These are phyloP conservation scores for Neonectria coccinea DNA, from an alignment of 2,329 filamentous ascomycete genomes.

Conservation along the genomic window DNA sequence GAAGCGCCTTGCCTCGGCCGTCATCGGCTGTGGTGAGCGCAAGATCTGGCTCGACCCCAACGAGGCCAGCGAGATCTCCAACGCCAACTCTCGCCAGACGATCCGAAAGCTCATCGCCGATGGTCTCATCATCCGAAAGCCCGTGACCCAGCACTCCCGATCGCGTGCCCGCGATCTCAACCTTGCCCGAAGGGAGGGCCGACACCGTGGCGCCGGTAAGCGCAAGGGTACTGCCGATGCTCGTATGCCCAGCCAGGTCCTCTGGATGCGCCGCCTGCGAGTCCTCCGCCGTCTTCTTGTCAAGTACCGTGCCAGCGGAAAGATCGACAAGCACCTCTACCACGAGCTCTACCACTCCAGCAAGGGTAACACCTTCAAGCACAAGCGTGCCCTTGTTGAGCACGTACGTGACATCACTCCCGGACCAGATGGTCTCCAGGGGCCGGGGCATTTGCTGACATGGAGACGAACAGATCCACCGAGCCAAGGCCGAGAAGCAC, in stretches of 20 bases:
- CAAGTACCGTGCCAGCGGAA: conserved; percentile 99
- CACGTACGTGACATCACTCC: conserved; percentile 79
- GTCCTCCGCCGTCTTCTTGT: conserved; percentile 98
- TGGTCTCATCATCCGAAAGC: conserved; percentile 99
- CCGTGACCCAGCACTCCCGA: conserved; percentile 99
- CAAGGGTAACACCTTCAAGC: conserved; percentile 99
- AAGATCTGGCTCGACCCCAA: conserved; percentile 99
- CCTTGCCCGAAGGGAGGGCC: conserved; percentile 91
- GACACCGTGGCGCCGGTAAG: conserved; percentile 99
- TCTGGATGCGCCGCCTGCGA: conserved; percentile 99
- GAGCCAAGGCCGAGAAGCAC: conserved; percentile 99
- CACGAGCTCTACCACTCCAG: conserved; percentile 99
- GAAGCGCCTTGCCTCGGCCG: conserved; percentile 99
- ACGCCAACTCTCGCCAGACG: conserved; percentile 99
- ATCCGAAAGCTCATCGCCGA: conserved; percentile 99
- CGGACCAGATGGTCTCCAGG: conserved; percentile 6
- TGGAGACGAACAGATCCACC: conserved; percentile 82
- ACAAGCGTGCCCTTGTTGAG: conserved; percentile 99
- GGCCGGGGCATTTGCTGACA: conserved; percentile 32
- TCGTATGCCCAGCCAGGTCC: conserved; percentile 97
- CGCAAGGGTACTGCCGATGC: conserved; percentile 99
- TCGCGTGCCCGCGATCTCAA: conserved; percentile 95
- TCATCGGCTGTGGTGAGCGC: conserved; percentile 99
- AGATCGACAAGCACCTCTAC: conserved; percentile 99
- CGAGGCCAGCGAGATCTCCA: conserved; percentile 99